Evolutionary conservation across 1,284 basidiomycete genomes (phyloP).

Genomic region (Rhodotorula mucilaginosa): DNA sequence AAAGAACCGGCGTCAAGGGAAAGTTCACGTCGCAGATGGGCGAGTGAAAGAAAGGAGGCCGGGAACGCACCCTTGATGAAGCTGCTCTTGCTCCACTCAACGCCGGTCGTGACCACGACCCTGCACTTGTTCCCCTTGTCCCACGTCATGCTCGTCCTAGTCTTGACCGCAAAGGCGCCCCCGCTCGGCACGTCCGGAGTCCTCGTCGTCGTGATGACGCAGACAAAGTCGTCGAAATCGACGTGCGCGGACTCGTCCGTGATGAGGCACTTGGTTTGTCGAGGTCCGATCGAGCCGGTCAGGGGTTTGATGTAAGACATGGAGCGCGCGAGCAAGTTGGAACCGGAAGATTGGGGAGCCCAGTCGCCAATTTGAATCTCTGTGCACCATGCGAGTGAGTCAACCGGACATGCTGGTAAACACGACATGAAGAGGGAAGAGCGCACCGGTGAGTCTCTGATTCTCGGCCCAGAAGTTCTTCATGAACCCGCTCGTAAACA

Average conservation of each 20-base stretch:
- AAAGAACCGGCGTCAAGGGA: neutral
- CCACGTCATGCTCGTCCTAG: conserved; percentile 92
- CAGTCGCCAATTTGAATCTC: conserved; percentile 92
- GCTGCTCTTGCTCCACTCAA: conserved; percentile 94
- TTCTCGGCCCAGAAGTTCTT: conserved; percentile 85
- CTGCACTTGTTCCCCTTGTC: conserved; percentile 72
- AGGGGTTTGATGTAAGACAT: conserved; percentile 97
- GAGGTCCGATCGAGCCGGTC: conserved; percentile 82
- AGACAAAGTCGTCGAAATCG: conserved; percentile 81
- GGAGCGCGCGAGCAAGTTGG: conserved; percentile 71
- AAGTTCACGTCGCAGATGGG: too few relatives aligned
- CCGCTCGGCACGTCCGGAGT: conserved; percentile 95
- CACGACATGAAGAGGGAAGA: too few relatives aligned
- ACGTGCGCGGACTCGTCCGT: conserved; percentile 76
- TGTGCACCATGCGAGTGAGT: conserved; percentile 45
- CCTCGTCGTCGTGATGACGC: conserved; percentile 81
- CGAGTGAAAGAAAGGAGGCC: neutral
- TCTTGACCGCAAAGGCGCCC: conserved; percentile 87
- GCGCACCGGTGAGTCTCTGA: conserved; percentile 79
- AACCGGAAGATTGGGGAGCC: conserved; percentile 64
- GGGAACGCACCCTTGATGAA: conserved; percentile 79
- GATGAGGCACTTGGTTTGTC: conserved; percentile 90
- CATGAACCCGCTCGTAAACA: conserved; percentile 94
- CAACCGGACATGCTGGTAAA: too few relatives aligned
- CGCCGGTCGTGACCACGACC: conserved; percentile 82